Base-by-base conservation (phyloP, 352 stramenopile species). In the Plasmopara viticola region DNA sequence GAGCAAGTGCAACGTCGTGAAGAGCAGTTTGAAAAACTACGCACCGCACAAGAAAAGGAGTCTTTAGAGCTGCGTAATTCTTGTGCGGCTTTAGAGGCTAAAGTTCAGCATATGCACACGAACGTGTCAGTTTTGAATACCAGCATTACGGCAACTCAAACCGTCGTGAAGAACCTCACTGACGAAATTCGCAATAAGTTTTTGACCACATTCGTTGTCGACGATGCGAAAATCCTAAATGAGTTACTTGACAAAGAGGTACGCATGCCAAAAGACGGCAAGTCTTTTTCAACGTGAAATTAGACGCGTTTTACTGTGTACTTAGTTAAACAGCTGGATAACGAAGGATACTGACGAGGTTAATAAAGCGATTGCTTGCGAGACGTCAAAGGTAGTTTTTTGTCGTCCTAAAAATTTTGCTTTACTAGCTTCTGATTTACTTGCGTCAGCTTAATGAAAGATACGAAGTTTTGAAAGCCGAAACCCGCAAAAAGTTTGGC, bases 101-200 rank as follows among this genome's bases (percentile, higher is more conserved):
- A 68, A 15, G 58, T 60, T 20, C 45, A 55, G 13, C 33, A 51
- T n/a, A 20, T n/a, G 31, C 37, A 50, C 8, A 50, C 49, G 9
- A 44, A 10, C 5, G 1, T 65, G n/a, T 31, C 33, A 30, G 39
- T 14, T 25, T 44, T 60, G 31, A 62, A 50, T 18, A 33, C 39
- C 6, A 53, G 34, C 29, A 56, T 60, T 20, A 9, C 47, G n/a
- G 46, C 34, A n/a, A 41, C 55, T 25, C 42, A 68, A 62, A 68
- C 51, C 10, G 51, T 58, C n/a, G 55, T 71, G 44, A 68, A 62
- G 51, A 71, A 71, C 30, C 63, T 51, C 39, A 51, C 56, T 18
- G 57, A 70, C 17, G 61, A 68, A 60, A 44, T 74, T 41, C 66
- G 66, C 5, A 52, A 65, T 14, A 70, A 66, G 30, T 74, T 68